Conservation (phyloP, 2,329 filamentous ascomycete species). For the Neopestalotiopsis rosae region DNA sequence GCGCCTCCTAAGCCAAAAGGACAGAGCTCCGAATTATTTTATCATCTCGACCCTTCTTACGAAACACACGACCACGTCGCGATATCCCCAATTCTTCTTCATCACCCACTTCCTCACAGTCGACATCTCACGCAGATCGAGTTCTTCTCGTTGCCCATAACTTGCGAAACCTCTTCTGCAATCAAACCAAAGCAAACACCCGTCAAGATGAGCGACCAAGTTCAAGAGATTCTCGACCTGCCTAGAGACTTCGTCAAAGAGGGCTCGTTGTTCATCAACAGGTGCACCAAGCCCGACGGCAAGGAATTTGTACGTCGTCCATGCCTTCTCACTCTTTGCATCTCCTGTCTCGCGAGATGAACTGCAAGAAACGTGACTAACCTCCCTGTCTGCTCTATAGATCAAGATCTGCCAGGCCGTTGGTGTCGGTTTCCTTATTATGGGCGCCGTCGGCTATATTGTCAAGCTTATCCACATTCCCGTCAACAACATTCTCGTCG, state of each 20-base stretch:
- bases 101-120: slow-evolving; percentile 13
- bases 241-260: slow-evolving; percentile 69
- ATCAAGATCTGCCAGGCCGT: slow-evolving; percentile 62
- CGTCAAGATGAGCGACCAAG: slow-evolving; percentile 21
- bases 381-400: not conserved
- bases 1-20: not conserved
- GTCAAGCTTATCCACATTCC: slow-evolving; percentile 76
- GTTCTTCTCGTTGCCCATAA: slow-evolving; percentile 1
- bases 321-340: not conserved
- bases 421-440: slow-evolving; percentile 72
- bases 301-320: slow-evolving; percentile 3
- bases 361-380: not conserved
- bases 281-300: slow-evolving; percentile 59
- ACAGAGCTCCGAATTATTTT: slow-evolving; percentile 8
- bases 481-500: slow-evolving; percentile 73
- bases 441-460: slow-evolving; percentile 71
- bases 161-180: slow-evolving; percentile 8
- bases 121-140: not conserved
- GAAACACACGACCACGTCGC: slow-evolving; percentile 10
- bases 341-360: not conserved
- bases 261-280: slow-evolving; percentile 66
- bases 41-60: slow-evolving; percentile 7
- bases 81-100: not conserved
- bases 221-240: slow-evolving; percentile 35
- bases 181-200: not conserved